phyloP scores from a whole-genome alignment of 495 filamentous ascomycete genomes.

The Aspergillus kassunensis region DNA sequence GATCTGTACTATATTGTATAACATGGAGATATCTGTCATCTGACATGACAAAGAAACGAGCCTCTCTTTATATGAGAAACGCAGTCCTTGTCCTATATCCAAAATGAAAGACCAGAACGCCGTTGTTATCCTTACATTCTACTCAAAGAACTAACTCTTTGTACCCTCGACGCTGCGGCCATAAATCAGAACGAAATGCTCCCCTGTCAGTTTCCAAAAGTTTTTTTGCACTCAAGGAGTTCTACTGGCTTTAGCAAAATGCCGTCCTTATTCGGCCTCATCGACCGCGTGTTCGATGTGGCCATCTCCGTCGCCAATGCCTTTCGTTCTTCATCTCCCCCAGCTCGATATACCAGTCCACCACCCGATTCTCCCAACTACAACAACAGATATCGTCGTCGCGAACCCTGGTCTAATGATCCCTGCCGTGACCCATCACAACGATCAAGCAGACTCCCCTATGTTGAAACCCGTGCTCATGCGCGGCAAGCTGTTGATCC shows the following conservation, averaged over 20 bases:
- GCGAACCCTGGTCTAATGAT: background rate
- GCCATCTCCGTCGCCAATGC: background rate
- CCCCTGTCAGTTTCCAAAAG: background rate
- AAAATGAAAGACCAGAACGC: background rate
- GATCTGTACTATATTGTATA: conserved; percentile 4
- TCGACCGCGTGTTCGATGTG: conserved; percentile 2
- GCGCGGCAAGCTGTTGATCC: background rate
- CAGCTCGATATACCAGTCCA: background rate
- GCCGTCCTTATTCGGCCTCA: background rate
- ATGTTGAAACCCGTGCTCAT: background rate
- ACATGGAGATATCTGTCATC: background rate
- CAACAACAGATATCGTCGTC: background rate
- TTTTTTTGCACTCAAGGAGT: background rate
- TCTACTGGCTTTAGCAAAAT: background rate
- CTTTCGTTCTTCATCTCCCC: background rate
- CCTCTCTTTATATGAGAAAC: background rate
- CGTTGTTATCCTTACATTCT: no score
- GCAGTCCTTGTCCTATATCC: no score
- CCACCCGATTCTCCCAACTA: background rate
- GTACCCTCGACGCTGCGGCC: background rate
- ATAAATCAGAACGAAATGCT: background rate
- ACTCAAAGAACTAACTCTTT: no score
- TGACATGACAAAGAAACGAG: background rate
- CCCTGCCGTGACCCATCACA: background rate
- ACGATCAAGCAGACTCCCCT: background rate